Evolutionary conservation across 805 yeast genomes (phyloP).

Genomic region (Ogataea chonburiensis): DNA sequence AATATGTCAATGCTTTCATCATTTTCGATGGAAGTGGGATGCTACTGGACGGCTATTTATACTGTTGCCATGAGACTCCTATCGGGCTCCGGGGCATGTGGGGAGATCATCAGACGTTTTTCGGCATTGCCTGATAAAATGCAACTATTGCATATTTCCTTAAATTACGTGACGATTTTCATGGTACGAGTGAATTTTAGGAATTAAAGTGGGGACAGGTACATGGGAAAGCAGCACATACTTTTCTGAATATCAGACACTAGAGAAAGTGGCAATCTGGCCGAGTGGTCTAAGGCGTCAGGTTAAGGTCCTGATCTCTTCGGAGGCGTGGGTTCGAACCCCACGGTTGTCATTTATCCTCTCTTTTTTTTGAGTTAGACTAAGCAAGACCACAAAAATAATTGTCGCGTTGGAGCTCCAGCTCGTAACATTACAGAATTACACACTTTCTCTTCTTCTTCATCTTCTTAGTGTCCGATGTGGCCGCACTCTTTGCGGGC

Average conservation of each 20-base stretch:
- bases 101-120: no score
- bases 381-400: background rate
- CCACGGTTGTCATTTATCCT: slow-evolving; percentile 62
- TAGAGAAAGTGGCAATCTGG: slow-evolving; percentile 39
- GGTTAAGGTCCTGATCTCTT: slow-evolving; percentile 68
- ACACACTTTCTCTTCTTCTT: slow-evolving; percentile 24
- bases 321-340: slow-evolving; percentile 89
- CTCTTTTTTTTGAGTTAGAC: slow-evolving; percentile 4
- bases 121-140: no score
- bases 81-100: no score
- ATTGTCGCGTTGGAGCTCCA: slow-evolving; percentile 2
- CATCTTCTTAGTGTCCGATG: slow-evolving; percentile 11
- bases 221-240: no score
- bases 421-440: slow-evolving; percentile 13
- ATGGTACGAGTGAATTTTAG: no score
- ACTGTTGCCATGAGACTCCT: no score
- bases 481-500: slow-evolving; percentile 1
- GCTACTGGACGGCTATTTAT: no score
- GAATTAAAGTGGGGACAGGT: no score
- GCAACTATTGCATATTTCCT: no score
- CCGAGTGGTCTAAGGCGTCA: slow-evolving; percentile 44
- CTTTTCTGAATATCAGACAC: no score
- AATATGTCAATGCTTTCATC: slow-evolving; percentile 49
- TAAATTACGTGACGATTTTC: no score
- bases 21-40: no score